Evolutionary conservation across 2,329 filamentous ascomycete species (phyloP), one percentile per base, ranked within the genome.

Genomic region (Ophiocordyceps polyrhachis-furcata): DNA sequence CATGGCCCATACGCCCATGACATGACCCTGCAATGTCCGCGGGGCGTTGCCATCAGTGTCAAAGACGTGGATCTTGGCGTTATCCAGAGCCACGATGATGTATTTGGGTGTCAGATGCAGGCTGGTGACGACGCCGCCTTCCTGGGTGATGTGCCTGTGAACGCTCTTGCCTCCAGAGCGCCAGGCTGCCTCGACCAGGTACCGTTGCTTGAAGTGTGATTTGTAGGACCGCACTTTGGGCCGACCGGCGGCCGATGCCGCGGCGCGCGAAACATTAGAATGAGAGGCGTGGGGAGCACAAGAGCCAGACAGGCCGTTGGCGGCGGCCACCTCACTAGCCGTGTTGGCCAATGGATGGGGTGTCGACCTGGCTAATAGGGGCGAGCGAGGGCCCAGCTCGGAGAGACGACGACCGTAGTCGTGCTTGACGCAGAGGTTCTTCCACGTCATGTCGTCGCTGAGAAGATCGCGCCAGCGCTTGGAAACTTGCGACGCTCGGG

Each of bases 1-100:
- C 89, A 98, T 96, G 43, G 91, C 91, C 91, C 91, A 98, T 19
- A 98, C 91, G 38, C 91, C 91, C 91, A 98, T 98, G 41, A 96
- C 84, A 65, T 98, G 91, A 12, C 91, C 91, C 57, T 91, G 82
- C 25, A 98, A 67, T 2, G 86, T 94, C 59, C 87, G 85, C 54
- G 93, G 79, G 50, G 86, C 79, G 53, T 87, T 80, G 31, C 91
- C 91, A 52, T 91, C 78, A 1, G 86, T 88, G 59, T 96, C 85
- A 58, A 96, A 98, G 23, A 98, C 88, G 62, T 98, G 91, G 41
- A 98, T 98, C 67, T 93, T 93, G 35, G 91, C 89, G 62, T 96
- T 98, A 67, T 98, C 91, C 49, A 98, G 73, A 43, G 91, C 91
- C 50, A 96, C 87, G 42, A 98, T 87, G 55, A 98, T 96, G 64